A percentile compares a stretch with the other conserved stretches of the same genome.
Conservation (phyloP, 768 basidiomycete species). For the Lactarius evosmus region DNA sequence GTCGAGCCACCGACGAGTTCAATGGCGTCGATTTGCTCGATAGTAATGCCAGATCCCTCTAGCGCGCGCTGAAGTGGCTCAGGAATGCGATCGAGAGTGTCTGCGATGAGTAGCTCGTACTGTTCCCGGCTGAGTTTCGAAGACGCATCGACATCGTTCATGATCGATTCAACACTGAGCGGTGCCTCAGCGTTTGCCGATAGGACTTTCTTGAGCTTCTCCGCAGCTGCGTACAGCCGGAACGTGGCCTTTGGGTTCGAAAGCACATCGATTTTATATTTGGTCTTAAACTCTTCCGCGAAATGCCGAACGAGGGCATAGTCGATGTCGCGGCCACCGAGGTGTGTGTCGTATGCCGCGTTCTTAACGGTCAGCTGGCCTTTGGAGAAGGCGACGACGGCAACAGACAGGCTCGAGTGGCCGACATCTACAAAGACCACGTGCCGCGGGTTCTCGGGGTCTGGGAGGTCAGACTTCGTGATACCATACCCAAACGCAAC, state of each 20-base stretch:
- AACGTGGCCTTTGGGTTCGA: constrained; percentile 89
- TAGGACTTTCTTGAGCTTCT: constrained; percentile 93
- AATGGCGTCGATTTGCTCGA: constrained; percentile 84
- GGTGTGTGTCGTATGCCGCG: constrained; percentile 87
- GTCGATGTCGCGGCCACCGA: constrained; percentile 97
- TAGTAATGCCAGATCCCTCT: constrained; percentile 69
- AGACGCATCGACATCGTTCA: constrained; percentile 92
- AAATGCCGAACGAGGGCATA: constrained; percentile 87
- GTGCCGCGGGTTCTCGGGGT: constrained; percentile 73
- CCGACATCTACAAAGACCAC: constrained; percentile 96
- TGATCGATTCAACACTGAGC: constrained; percentile 91
- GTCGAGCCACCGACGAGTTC: constrained; percentile 94
- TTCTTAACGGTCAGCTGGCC: constrained; percentile 85
- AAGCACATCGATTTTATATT: constrained; percentile 97
- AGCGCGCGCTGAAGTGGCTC: constrained; percentile 77
- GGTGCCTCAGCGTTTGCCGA: constrained; percentile 90
- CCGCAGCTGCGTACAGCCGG: constrained; percentile 84
- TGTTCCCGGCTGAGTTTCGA: constrained; percentile 81
- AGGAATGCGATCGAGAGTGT: constrained; percentile 73
- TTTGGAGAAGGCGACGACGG: constrained; percentile 91
- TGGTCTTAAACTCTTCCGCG: constrained; percentile 86
- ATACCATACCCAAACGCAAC: constrained; percentile 97
- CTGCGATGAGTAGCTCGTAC: constrained; percentile 73
- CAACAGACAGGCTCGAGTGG: constrained; percentile 83
- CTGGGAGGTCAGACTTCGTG: constrained; percentile 95